Conservation (phyloP, 495 filamentous ascomycete genomes). For the Penicillium fimorum region DNA sequence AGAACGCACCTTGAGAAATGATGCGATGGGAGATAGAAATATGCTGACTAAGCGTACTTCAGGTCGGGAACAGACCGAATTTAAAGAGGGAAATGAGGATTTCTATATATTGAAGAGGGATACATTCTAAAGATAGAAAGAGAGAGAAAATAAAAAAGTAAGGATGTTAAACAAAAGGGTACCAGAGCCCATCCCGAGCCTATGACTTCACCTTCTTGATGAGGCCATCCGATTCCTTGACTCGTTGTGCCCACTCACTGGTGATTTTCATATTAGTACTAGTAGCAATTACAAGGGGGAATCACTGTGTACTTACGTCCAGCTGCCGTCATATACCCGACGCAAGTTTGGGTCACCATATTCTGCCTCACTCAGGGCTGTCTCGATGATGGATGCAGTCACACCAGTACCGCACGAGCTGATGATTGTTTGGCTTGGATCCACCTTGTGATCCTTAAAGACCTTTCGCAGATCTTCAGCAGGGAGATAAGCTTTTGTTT, state of each 20-base stretch:
- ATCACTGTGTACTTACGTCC: conserved; percentile 71
- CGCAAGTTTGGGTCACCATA: conserved; percentile 65
- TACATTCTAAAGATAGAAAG: conserved; percentile 15
- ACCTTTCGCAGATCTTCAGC: conserved; percentile 66
- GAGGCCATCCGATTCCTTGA: conserved; percentile 56
- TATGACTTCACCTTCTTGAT: conserved; percentile 52
- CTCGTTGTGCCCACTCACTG: conserved; percentile 77
- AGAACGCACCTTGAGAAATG: conserved; percentile 5
- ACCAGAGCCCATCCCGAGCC: background rate
- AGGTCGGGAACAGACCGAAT: background rate
- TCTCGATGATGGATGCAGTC: conserved; percentile 89
- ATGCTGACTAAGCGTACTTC: conserved; percentile 10
- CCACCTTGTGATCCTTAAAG: conserved; percentile 74
- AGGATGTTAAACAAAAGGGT: conserved; percentile 20
- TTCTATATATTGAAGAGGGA: conserved; percentile 5
- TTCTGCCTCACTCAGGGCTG: conserved; percentile 75
- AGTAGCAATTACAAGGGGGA: background rate
- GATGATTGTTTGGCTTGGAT: conserved; percentile 82
- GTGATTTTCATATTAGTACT: conserved; percentile 14
- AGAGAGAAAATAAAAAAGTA: background rate
- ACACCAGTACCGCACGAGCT: conserved; percentile 91
- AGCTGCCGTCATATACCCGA: conserved; percentile 91
- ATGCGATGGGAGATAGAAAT: conserved; percentile 11
- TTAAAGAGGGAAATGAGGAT: background rate
- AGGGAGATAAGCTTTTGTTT: conserved; percentile 77